Evolutionary conservation across 345 rosid genomes (phyloP), one percentile per base, ranked within the genome.

Genomic region (Brassica carinata): DNA sequence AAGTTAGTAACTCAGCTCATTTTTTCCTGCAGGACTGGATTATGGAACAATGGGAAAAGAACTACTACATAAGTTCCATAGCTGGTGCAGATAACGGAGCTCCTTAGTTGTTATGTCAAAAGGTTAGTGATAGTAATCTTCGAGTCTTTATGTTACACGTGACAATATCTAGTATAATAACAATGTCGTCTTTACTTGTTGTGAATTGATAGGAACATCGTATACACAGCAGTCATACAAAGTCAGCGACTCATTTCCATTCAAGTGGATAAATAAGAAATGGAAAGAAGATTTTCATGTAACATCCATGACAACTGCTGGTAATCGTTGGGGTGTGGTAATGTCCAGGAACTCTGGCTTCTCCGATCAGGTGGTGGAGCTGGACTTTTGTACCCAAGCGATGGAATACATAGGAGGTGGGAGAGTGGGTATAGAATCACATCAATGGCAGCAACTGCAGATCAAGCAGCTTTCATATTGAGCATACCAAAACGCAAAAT

Each of bases 11-110:
- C 74, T 67, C 38, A 74, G 40, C 66, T 23, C 27, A 11, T 26
- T 48, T 10, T 31, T 2, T 8, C 64, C 71, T 9, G 40, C 71
- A 96, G 99, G 99, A 96, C 70, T 96, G 99, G 99, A 96, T 96
- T 84, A 93, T 96, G 99, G 98, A 90, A 68, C 94, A 96, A 51
- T 96, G 99, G 99, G 99, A 93, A 76, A 93, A 92, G 84, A 90
- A 88, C 84, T 96, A 88, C 79, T 96, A 96, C 85, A 96, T 96
- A 83, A 96, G 88, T 72, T 87, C 97, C 7, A 73, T 96, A 76
- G 96, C 97, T 26, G 98, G 99, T 69, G 81, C 93, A 45, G 79
- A 85, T 71, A 92, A 93, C 30, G 99, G 65, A 88, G 91, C 88
- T 90, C 99, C 1, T 84, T 96, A 64, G 97, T 93, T 13, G 93